A percentile compares a stretch with the other conserved stretches of the same genome.
Conservation (phyloP, 805 yeast species). For the Blastobotrys parvus region DNA sequence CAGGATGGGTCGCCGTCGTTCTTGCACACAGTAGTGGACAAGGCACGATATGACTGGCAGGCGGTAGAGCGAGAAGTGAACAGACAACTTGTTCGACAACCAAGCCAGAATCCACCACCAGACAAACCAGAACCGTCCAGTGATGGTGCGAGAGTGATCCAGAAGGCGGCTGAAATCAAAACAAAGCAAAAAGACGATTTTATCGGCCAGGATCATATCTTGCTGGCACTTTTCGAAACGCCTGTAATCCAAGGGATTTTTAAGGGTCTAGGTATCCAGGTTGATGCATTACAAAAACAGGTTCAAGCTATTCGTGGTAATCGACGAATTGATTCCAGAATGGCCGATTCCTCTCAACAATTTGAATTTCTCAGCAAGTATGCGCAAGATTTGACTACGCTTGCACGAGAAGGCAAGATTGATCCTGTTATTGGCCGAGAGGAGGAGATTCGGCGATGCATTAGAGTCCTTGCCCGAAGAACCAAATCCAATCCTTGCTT, state of each 20-base stretch:
- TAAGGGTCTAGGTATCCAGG: conserved; percentile 51
- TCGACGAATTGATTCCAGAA: conserved; percentile 85
- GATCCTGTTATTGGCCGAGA: conserved; percentile 99
- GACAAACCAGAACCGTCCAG: conserved; percentile 67
- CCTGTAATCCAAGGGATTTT: conserved; percentile 58
- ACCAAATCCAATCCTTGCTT: conserved; percentile 94
- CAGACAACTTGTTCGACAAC: conserved; percentile 70
- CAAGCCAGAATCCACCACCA: conserved; percentile 87
- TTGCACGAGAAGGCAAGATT: conserved; percentile 86
- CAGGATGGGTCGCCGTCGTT: conserved; percentile 51
- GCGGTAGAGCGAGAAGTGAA: conserved; percentile 73
- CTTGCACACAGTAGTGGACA: conserved; percentile 73
- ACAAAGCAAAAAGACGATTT: conserved; percentile 83
- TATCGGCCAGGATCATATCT: conserved; percentile 89
- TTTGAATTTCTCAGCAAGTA: conserved; percentile 82
- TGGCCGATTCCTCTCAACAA: conserved; percentile 82
- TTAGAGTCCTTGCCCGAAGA: conserved; percentile 92
- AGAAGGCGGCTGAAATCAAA: conserved; percentile 68
- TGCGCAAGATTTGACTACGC: conserved; percentile 88
- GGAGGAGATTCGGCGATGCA: conserved; percentile 93
- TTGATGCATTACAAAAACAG: conserved; percentile 68
- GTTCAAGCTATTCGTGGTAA: conserved; percentile 77
- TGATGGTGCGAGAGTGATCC: conserved; percentile 66
- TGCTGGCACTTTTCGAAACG: conserved; percentile 80
- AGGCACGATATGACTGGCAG: conserved; percentile 83